A percentile compares a stretch with the other conserved stretches of the same genome.
phyloP scores from a whole-genome alignment of 495 filamentous ascomycete genomes.

The Penicillium ochrochloron region DNA sequence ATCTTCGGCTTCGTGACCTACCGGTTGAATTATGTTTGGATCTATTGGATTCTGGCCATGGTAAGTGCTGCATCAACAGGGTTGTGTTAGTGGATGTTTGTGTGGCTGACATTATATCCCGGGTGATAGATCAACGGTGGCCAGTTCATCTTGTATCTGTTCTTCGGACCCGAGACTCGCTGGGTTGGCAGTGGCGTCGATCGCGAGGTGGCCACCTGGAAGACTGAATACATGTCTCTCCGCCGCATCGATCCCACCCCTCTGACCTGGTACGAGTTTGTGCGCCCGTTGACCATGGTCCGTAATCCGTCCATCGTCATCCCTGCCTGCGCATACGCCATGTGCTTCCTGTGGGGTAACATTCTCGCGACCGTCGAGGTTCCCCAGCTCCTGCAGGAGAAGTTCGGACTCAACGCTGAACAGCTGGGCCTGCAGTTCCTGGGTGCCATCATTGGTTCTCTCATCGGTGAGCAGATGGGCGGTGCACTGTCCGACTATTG shows the following conservation, averaged over 20 bases:
- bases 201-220: conserved; percentile 31
- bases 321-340: conserved; percentile 54
- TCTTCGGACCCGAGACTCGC: conserved; percentile 61
- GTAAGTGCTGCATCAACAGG: conserved; percentile 29
- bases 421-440: conserved; percentile 59
- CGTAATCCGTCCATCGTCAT: conserved; percentile 48
- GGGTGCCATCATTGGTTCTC: conserved; percentile 55
- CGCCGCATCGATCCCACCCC: conserved; percentile 54
- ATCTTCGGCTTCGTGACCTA: conserved; percentile 53
- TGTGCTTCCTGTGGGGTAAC: conserved; percentile 55
- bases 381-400: conserved; percentile 53
- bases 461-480: conserved; percentile 60
- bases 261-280: conserved; percentile 51
- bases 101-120: conserved; percentile 12
- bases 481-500: conserved; percentile 53
- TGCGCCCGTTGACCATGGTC: conserved; percentile 49
- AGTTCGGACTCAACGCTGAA: conserved; percentile 57
- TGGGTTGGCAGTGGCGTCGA: conserved; percentile 43
- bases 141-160: conserved; percentile 57
- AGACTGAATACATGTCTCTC: conserved; percentile 48
- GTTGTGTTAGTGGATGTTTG: background rate
- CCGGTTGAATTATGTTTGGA: conserved; percentile 45
- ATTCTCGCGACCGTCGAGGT: conserved; percentile 57
- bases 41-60: conserved; percentile 51
- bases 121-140: conserved; percentile 52